Evolutionary conservation across 2,329 filamentous ascomycete species (phyloP).

Genomic region (Xylaria sp.): DNA sequence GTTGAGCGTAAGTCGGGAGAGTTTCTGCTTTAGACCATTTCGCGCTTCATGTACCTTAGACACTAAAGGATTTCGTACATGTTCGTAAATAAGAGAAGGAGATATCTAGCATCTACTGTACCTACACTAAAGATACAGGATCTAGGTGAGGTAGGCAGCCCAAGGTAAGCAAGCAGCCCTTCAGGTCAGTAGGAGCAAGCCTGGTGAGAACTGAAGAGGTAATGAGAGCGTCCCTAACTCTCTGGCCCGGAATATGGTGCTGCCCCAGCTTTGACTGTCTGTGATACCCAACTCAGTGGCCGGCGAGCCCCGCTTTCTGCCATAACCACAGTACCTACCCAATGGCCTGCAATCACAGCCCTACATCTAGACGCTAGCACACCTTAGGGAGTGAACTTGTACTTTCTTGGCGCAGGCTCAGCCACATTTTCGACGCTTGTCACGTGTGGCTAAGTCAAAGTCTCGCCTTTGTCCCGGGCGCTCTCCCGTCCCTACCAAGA

Average conservation of each 20-base stretch:
- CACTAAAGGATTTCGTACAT: not conserved
- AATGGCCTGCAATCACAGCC: not conserved
- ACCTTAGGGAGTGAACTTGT: not conserved
- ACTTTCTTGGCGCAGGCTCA: slow-evolving; percentile 17
- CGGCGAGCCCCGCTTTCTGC: slow-evolving; percentile 17
- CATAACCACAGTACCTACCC: not conserved
- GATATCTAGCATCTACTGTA: not conserved
- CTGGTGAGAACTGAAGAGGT: not conserved
- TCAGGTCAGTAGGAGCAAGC: not conserved
- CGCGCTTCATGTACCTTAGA: not conserved
- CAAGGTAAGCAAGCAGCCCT: not conserved
- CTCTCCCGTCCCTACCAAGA: no score
- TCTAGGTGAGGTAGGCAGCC: not conserved
- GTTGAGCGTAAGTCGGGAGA: not conserved
- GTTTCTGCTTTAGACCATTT: slow-evolving; percentile 11
- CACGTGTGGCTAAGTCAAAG: slow-evolving; percentile 27
- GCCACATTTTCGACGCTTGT: slow-evolving; percentile 25
- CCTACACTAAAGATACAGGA: not conserved
- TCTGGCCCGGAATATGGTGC: slow-evolving; percentile 1
- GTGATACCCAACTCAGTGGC: not conserved
- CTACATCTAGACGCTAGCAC: not conserved
- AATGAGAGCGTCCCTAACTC: slow-evolving; percentile 4
- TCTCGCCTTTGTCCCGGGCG: not conserved
- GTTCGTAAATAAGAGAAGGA: no score
- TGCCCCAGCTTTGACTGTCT: slow-evolving; percentile 12